Percentiles rank a stretch among this genome's conserved stretches.
These are phyloP conservation scores for Verbascum thapsus DNA, from an alignment of 257 asterid species.

Conservation along the genomic window DNA sequence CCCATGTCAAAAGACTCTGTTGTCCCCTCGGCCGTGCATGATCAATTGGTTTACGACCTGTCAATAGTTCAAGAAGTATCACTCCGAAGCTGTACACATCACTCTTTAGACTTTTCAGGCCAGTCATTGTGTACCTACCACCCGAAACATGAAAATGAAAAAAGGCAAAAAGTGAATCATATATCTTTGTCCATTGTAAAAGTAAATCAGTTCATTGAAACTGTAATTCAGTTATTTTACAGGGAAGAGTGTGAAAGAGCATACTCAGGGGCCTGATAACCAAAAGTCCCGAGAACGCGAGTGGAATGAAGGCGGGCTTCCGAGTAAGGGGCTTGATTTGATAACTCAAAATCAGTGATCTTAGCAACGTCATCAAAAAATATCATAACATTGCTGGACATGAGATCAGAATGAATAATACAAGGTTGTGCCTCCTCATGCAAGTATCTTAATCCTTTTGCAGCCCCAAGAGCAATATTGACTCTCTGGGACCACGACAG, in stretches of 20 bases:
- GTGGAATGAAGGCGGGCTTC: conserved; percentile 57
- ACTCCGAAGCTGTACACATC: conserved; percentile 45
- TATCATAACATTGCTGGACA: conserved; percentile 35
- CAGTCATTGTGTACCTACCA: conserved; percentile 40
- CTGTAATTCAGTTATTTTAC: neutral
- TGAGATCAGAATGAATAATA: conserved; percentile 31
- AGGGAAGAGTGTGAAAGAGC: conserved; percentile 14
- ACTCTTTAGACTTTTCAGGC: conserved; percentile 33
- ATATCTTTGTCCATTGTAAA: too few species aligned
- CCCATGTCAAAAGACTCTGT: conserved; percentile 33
- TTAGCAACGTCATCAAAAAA: conserved; percentile 50
- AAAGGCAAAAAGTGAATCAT: too few species aligned
- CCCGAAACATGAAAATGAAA: neutral
- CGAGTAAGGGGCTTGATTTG: conserved; percentile 45
- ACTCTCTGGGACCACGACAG: conserved; percentile 39
- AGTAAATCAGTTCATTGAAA: neutral
- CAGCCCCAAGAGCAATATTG: conserved; percentile 71
- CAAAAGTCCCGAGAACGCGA: conserved; percentile 53
- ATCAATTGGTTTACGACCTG: conserved; percentile 52
- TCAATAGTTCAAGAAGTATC: conserved; percentile 42
- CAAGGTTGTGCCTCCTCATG: conserved; percentile 50
- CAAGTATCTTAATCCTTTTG: conserved; percentile 45
- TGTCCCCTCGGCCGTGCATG: too few species aligned
- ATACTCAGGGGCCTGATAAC: conserved; percentile 69
- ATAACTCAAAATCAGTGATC: conserved; percentile 49